These are phyloP conservation scores for Penicillium mononematosum DNA, from an alignment of 495 filamentous ascomycete genomes.

Conservation along the genomic window DNA sequence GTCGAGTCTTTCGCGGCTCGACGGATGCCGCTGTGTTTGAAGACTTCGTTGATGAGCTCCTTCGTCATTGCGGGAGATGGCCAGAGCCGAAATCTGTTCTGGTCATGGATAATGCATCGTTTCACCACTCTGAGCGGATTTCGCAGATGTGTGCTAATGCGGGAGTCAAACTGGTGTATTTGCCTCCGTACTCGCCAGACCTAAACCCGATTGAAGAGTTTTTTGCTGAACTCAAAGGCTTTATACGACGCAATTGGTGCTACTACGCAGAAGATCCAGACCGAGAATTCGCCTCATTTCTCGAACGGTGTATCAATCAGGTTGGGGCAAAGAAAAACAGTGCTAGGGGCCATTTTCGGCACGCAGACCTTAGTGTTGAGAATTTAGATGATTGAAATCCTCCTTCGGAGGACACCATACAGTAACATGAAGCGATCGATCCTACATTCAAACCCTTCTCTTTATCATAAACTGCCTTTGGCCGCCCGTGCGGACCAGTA, in stretches of 20 bases:
- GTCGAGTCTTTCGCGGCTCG: constrained; percentile 34
- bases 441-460: no score
- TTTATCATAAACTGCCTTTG: no score
- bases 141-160: no score
- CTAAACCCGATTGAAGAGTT: constrained; percentile 24
- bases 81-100: constrained; percentile 28
- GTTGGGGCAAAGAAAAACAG: constrained; percentile 24
- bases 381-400: no score
- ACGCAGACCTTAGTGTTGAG: not conserved
- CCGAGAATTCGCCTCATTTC: constrained; percentile 32
- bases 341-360: constrained; percentile 24
- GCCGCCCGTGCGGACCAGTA: no score
- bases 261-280: constrained; percentile 34
- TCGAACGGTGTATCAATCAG: constrained; percentile 26
- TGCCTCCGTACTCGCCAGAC: constrained; percentile 29
- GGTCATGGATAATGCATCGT: no score
- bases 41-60: constrained; percentile 40
- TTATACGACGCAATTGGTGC: constrained; percentile 27
- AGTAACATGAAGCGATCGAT: no score
- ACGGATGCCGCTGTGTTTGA: constrained; percentile 36
- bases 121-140: no score
- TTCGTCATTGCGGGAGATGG: constrained; percentile 32
- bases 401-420: no score
- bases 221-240: constrained; percentile 26
- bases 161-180: constrained; percentile 25